These are phyloP conservation scores for Globisporangium nodosum DNA, from an alignment of 352 stramenopile species.

Conservation along the genomic window DNA sequence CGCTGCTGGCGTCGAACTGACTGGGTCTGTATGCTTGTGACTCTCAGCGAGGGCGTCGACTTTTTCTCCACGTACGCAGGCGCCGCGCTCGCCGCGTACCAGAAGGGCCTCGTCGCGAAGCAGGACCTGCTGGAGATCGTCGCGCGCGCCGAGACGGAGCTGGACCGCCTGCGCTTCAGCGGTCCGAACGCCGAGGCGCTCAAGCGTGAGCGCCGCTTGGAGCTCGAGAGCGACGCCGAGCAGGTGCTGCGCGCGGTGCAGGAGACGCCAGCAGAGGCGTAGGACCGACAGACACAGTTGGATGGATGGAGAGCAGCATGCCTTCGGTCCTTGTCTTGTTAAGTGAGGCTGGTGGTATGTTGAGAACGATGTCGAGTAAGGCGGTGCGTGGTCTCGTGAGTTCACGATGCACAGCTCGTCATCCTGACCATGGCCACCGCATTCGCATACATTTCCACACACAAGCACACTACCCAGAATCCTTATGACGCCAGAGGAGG, in stretches of 20 bases:
- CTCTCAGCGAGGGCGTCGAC: slow-evolving; percentile 50
- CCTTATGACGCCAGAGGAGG: slow-evolving; percentile 34
- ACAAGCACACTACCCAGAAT: not conserved
- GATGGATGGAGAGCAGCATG: no score
- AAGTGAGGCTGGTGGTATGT: not conserved
- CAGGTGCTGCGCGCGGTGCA: slow-evolving; percentile 17
- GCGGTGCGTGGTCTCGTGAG: no score
- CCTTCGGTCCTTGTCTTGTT: no score
- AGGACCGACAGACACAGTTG: not conserved
- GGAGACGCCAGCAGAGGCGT: not conserved
- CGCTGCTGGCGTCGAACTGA: not conserved
- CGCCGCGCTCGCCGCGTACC: slow-evolving; percentile 43
- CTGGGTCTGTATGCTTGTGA: not conserved
- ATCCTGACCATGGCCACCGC: no score
- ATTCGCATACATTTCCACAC: no score
- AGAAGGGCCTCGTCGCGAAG: slow-evolving; percentile 51
- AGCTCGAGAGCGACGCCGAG: slow-evolving; percentile 40
- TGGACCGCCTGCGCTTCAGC: slow-evolving; percentile 42
- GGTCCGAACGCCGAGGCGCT: slow-evolving; percentile 25
- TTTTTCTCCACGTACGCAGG: slow-evolving; percentile 75
- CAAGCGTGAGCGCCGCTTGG: slow-evolving; percentile 31
- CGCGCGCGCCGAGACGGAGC: slow-evolving; percentile 31
- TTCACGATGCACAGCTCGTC: no score
- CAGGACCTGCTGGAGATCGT: slow-evolving; percentile 48
- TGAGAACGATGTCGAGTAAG: no score